phyloP scores from a whole-genome alignment of 2,329 filamentous ascomycete genomes.

The Fusarium sp. region DNA sequence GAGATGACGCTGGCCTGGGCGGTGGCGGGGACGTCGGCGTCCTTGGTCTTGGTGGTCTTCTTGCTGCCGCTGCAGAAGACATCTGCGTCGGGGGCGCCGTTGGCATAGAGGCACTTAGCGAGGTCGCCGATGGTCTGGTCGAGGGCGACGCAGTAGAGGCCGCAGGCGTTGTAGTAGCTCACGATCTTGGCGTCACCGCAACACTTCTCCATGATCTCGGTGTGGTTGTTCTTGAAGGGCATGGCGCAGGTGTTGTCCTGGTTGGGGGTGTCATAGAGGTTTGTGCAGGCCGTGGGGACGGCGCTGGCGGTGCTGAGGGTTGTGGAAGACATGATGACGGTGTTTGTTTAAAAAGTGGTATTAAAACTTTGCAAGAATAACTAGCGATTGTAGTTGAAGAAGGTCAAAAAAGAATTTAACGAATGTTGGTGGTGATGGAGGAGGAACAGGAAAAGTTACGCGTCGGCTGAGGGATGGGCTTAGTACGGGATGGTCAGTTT shows the following conservation, averaged over 20 bases:
- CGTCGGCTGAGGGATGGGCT: neutral
- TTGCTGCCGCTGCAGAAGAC: slow-evolving; percentile 56
- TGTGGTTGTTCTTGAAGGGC: slow-evolving; percentile 51
- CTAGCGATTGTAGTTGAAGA: slow-evolving; percentile 1
- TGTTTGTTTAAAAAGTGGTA: slow-evolving; percentile 16
- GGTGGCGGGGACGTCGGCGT: slow-evolving; percentile 41
- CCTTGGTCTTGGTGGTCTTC: slow-evolving; percentile 45
- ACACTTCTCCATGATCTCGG: slow-evolving; percentile 55
- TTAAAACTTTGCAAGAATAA: neutral
- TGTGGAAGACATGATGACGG: slow-evolving; percentile 36
- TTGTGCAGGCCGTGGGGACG: slow-evolving; percentile 20
- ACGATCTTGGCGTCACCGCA: slow-evolving; percentile 55
- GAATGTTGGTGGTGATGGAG: slow-evolving; percentile 11
- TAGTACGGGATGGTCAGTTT: neutral
- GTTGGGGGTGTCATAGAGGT: slow-evolving; percentile 54
- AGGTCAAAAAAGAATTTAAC: slow-evolving; percentile 2
- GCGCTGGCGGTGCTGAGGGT: slow-evolving; percentile 13
- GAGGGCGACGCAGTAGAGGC: slow-evolving; percentile 57
- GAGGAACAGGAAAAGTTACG: neutral
- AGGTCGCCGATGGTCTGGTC: slow-evolving; percentile 46
- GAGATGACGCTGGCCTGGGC: slow-evolving; percentile 47
- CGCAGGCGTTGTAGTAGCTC: slow-evolving; percentile 58
- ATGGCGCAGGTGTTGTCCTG: slow-evolving; percentile 57
- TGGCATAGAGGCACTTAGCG: slow-evolving; percentile 49
- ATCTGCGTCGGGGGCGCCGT: slow-evolving; percentile 48